phyloP scores from a whole-genome alignment of 345 rosid genomes.

The Kandelia obovata region DNA sequence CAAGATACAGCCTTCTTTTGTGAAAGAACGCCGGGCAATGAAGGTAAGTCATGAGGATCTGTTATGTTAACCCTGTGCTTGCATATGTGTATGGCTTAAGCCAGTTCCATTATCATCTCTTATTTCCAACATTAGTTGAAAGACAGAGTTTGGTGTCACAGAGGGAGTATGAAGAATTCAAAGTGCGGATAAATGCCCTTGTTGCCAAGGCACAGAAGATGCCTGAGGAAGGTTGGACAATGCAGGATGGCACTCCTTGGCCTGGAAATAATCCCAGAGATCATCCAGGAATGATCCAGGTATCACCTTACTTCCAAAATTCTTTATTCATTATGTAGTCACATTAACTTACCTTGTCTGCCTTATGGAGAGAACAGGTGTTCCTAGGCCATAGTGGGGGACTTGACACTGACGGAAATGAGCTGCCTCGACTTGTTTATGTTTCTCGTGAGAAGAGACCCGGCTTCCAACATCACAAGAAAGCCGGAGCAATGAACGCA shows the following conservation, averaged over 20 bases:
- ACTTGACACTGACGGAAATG: conserved; percentile 97
- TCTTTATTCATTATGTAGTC: conserved; percentile 5
- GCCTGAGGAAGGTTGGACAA: conserved; percentile 99
- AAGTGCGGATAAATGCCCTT: conserved; percentile 97
- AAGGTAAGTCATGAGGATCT: conserved; percentile 52
- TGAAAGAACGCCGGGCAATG: conserved; percentile 97
- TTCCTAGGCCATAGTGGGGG: conserved; percentile 99
- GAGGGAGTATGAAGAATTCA: conserved; percentile 99
- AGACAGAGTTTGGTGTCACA: conserved; percentile 23
- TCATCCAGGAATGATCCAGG: conserved; percentile 90
- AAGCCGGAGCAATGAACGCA: conserved; percentile 99
- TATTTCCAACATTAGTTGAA: background rate
- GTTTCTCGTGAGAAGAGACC: conserved; percentile 99
- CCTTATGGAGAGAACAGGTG: conserved; percentile 43
- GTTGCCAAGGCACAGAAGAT: conserved; percentile 97
- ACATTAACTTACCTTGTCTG: conserved; percentile 7
- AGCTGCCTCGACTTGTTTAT: conserved; percentile 95
- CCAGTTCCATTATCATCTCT: background rate
- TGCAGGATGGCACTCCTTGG: conserved; percentile 99
- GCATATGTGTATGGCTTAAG: background rate
- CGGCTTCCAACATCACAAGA: conserved; percentile 99
- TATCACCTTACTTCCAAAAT: conserved; percentile 17
- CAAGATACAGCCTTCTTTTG: conserved; percentile 97
- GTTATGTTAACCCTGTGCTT: background rate
- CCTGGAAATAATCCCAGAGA: conserved; percentile 57